Percentiles rank a stretch among this genome's conserved stretches.
phyloP scores from a whole-genome alignment of 306 rosid species.

The Vigna nakashimae region DNA sequence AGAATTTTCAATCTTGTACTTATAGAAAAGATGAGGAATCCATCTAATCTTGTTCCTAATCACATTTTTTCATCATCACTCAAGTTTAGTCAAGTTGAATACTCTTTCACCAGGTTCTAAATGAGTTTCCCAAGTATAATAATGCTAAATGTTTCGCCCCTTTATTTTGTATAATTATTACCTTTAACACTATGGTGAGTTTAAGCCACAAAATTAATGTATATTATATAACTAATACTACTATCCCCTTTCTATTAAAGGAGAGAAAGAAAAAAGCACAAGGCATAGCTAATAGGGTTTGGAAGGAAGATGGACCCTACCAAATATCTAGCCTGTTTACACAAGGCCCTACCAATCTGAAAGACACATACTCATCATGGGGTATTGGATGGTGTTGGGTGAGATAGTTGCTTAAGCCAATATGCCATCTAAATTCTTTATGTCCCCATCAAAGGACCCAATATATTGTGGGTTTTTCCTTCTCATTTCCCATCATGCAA shows the following conservation, averaged over 20 bases:
- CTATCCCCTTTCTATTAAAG: background rate
- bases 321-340: background rate
- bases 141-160: background rate
- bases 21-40: too few relatives aligned
- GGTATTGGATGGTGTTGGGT: slow-evolving; percentile 24
- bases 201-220: background rate
- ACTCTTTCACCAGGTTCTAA: too few relatives aligned
- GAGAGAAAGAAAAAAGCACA: background rate
- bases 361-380: background rate
- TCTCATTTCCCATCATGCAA: slow-evolving; percentile 51
- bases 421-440: slow-evolving; percentile 36
- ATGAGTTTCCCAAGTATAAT: too few relatives aligned
- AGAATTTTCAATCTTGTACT: too few relatives aligned
- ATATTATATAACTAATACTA: background rate
- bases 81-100: too few relatives aligned
- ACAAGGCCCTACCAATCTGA: slow-evolving; percentile 41
- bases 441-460: slow-evolving; percentile 49
- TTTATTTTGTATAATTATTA: background rate
- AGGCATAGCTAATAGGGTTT: too few relatives aligned
- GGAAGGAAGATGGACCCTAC: slow-evolving; percentile 40
- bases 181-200: background rate
- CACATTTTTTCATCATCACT: too few relatives aligned
- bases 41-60: too few relatives aligned
- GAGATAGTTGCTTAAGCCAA: slow-evolving; percentile 37
- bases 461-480: slow-evolving; percentile 40